Base-by-base conservation (phyloP, 805 yeast species). In the Metschnikowia cerradonensis region DNA sequence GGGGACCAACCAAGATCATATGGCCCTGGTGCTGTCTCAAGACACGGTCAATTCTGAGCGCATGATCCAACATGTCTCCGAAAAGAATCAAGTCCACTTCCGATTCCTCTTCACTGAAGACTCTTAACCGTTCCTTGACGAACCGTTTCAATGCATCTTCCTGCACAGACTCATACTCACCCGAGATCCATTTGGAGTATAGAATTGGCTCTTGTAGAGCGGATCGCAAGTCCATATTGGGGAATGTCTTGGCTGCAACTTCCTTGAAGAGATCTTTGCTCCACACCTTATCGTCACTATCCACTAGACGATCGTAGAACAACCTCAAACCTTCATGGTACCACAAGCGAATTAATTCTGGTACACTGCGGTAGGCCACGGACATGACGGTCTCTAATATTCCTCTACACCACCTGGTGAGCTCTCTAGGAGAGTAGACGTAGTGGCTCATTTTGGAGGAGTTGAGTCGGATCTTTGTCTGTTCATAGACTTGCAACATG, bases 11-110 rank as follows among this genome's bases (percentile, higher is more conserved):
- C 37, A 92, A 64, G 55, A 92, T 88, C 74, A 88, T 66, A 65
- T 92, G 98, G 0, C 98, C 98, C 60, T 91, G 97, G 0, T 85
- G 83, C 60, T 90, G 96, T 48, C 83, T 77, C 45, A 92, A 65
- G 0, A 89, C 92, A 50, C 98, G 70, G 60, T 91, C 96, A 44
- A 91, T 81, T 52, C 96, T 68, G 26, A 92, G 67, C 20, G 86
- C 76, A 62, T 90, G 90, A 49, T 86, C 91, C 7, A 91, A 65
- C 52, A 88, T 72, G 4, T 84, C 88, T 41, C 84, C 86, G 63
- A 82, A 84, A 6, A 90, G 66, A 0, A 88, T 78, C 34, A 90
- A 62, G 2, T 80, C 68, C 3, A 76, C 75, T 40, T 83, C 87
- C 7, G 82, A 59, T 50, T 86, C 91, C 61, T 90, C 97, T 50